phyloP scores from a whole-genome alignment of 2,329 filamentous ascomycete genomes.

The Aspergillus sp. region DNA sequence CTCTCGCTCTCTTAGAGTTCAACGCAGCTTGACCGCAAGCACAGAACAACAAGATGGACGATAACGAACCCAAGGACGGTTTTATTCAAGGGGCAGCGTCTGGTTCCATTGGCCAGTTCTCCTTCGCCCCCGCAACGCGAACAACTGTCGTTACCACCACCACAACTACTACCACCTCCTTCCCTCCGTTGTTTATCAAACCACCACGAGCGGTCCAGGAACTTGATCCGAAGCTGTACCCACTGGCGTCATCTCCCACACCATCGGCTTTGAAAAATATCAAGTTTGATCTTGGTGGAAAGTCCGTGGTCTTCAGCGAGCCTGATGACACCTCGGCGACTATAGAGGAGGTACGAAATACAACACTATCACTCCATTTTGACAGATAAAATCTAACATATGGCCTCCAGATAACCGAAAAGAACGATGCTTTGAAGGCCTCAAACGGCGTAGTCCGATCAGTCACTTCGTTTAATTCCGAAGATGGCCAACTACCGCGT shows the following conservation, averaged over 20 bases:
- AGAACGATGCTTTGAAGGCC: constrained; percentile 44
- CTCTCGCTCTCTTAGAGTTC: background rate
- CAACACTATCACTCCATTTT: background rate
- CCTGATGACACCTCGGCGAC: constrained; percentile 57
- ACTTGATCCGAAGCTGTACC: constrained; percentile 86
- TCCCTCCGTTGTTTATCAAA: constrained; percentile 79
- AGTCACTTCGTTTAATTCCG: constrained; percentile 44
- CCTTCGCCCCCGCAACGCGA: constrained; percentile 63
- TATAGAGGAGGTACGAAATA: constrained; percentile 52
- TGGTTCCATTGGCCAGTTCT: constrained; percentile 58
- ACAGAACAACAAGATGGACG: constrained; percentile 28
- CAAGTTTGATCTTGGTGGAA: constrained; percentile 67
- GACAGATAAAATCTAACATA: constrained; percentile 3
- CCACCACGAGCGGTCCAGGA: constrained; percentile 68
- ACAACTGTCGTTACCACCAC: constrained; percentile 81
- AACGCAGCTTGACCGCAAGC: background rate
- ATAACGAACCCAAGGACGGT: constrained; percentile 22
- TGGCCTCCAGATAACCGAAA: constrained; percentile 43
- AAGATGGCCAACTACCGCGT: constrained; percentile 31
- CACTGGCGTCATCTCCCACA: constrained; percentile 78
- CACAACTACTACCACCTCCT: constrained; percentile 78
- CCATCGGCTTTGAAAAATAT: constrained; percentile 76
- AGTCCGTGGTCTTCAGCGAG: constrained; percentile 62
- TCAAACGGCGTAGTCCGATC: constrained; percentile 52
- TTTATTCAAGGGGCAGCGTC: constrained; percentile 26